phyloP scores from a whole-genome alignment of 805 yeast genomes.

The Yarrowia sp. region DNA sequence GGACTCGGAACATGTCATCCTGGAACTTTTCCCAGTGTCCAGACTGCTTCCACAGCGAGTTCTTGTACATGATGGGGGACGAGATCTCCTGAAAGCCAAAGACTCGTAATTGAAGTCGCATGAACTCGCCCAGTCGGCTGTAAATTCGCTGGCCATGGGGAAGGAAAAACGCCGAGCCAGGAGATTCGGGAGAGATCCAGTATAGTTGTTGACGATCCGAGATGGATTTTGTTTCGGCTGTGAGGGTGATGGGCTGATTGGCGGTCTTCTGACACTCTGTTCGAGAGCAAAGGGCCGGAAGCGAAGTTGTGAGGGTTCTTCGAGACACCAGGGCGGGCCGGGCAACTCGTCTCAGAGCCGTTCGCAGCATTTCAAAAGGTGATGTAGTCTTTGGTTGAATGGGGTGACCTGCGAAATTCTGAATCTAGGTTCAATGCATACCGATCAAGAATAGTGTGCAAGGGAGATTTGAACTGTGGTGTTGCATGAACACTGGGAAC shows the following conservation, averaged over 20 bases:
- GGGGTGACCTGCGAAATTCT: conserved; percentile 5
- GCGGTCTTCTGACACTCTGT: conserved; percentile 6
- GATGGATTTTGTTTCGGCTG: conserved; percentile 38
- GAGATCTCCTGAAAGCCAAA: conserved; percentile 90
- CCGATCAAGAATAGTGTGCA: not conserved
- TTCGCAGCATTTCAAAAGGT: not conserved
- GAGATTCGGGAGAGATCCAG: conserved; percentile 75
- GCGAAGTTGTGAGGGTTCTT: not conserved
- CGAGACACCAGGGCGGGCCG: not conserved
- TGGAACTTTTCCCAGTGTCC: conserved; percentile 97
- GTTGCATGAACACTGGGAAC: no score
- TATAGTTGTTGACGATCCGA: conserved; percentile 71
- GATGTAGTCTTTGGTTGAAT: not conserved
- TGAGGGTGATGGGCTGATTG: conserved; percentile 14
- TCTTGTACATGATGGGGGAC: conserved; percentile 84
- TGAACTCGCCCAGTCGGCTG: conserved; percentile 71
- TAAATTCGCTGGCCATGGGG: conserved; percentile 91
- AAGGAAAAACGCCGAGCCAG: conserved; percentile 87
- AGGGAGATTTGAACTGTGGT: not conserved
- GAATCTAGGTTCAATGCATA: not conserved
- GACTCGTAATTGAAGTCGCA: conserved; percentile 76
- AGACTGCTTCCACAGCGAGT: conserved; percentile 79
- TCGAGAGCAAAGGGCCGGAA: not conserved
- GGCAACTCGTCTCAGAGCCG: not conserved
- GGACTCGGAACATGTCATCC: conserved; percentile 79